A percentile compares a stretch with the other conserved stretches of the same genome.
These are phyloP conservation scores for Bipolaris oryzae DNA, from an alignment of 2,329 filamentous ascomycete species.

Conservation along the genomic window DNA sequence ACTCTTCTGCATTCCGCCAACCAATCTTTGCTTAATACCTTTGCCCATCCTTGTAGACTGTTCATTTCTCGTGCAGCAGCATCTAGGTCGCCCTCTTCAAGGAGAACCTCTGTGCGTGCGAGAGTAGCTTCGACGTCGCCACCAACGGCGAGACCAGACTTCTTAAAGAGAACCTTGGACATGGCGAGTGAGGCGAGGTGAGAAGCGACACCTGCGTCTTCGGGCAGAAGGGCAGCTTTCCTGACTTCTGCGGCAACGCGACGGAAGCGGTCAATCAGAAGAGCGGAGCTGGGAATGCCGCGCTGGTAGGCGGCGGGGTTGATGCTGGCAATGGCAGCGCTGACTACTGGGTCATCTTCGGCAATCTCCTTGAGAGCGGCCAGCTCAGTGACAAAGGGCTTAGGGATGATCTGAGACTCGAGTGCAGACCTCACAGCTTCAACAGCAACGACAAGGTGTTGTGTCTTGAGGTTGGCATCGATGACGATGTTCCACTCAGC, in stretches of 20 bases:
- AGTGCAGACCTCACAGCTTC: conserved; percentile 88
- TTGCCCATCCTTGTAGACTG: conserved; percentile 88
- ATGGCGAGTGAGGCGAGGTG: conserved; percentile 89
- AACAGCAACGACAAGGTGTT: conserved; percentile 94
- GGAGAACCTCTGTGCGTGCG: conserved; percentile 82
- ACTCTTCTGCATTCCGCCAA: conserved; percentile 87
- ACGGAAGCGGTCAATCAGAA: conserved; percentile 94
- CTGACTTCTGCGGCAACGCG: conserved; percentile 90
- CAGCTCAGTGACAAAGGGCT: conserved; percentile 89
- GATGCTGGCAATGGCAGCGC: conserved; percentile 94
- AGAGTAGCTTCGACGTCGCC: conserved; percentile 94
- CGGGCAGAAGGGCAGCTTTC: conserved; percentile 90
- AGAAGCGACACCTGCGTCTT: conserved; percentile 91
- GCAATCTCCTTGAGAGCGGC: conserved; percentile 94
- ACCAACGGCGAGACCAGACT: conserved; percentile 74
- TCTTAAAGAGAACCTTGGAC: conserved; percentile 96
- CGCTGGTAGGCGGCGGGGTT: conserved; percentile 93
- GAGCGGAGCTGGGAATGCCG: conserved; percentile 80
- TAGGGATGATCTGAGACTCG: conserved; percentile 73
- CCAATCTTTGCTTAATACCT: conserved; percentile 94
- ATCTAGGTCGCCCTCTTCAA: conserved; percentile 94
- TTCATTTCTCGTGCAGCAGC: conserved; percentile 95
- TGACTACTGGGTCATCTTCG: conserved; percentile 80
- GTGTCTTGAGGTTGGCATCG: conserved; percentile 87
- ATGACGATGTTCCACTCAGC: conserved; percentile 89